A percentile compares a stretch with the other conserved stretches of the same genome.
These are phyloP conservation scores for Candida maesae DNA, from an alignment of 805 yeast species.

Conservation along the genomic window DNA sequence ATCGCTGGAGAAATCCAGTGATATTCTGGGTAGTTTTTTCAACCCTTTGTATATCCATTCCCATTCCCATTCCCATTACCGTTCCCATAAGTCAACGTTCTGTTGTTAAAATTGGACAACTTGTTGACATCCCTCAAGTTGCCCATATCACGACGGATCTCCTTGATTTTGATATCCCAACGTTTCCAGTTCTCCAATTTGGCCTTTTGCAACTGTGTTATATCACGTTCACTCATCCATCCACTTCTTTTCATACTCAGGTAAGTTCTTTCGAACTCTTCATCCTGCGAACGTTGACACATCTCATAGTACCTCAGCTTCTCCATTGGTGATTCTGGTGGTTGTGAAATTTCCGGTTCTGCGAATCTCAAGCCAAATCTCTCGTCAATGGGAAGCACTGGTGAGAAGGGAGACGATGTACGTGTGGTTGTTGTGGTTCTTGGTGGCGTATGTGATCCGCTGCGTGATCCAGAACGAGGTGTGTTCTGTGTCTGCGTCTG, in stretches of 20 bases:
- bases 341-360: constrained; percentile 9
- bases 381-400: constrained; percentile 24
- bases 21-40: too few relatives aligned
- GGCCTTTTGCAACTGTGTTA: constrained; percentile 16
- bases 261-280: constrained; percentile 20
- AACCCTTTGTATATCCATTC: too few relatives aligned
- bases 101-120: constrained; percentile 1
- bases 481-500: background rate
- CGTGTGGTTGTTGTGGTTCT: too few relatives aligned
- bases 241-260: constrained; percentile 22
- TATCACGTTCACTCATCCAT: constrained; percentile 24
- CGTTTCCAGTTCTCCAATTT: constrained; percentile 20
- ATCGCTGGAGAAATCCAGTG: too few relatives aligned
- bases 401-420: constrained; percentile 17
- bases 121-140: background rate
- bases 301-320: constrained; percentile 17
- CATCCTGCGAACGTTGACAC: constrained; percentile 19
- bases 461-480: background rate
- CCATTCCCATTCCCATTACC: background rate
- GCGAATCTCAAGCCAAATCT: constrained; percentile 24
- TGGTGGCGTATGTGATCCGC: background rate
- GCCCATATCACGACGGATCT: constrained; percentile 8
- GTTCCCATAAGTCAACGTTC: background rate
- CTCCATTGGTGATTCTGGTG: constrained; percentile 19
- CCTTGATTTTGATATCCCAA: constrained; percentile 24